Percentiles rank a stretch among this genome's conserved stretches.
These are phyloP conservation scores for Solanum infundibuliforme DNA, from an alignment of 257 asterid genomes.

Conservation along the genomic window DNA sequence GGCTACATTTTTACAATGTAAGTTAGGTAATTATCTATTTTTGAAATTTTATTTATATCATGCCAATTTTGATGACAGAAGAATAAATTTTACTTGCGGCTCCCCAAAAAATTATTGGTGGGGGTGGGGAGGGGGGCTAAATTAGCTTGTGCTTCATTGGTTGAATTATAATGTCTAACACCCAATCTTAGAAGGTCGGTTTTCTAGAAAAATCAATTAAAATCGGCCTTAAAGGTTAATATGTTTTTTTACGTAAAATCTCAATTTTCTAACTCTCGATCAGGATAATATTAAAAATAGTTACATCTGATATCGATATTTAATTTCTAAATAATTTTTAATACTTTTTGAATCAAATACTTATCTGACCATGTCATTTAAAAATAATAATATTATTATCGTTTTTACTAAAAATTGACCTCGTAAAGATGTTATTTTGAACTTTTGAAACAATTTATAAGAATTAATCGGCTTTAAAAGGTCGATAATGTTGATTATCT, in stretches of 20 bases:
- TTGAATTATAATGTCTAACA: neutral
- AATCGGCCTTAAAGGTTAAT: no score
- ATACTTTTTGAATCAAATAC: neutral
- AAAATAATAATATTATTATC: no score
- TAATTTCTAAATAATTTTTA: no score
- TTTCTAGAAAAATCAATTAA: neutral
- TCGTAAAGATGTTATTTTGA: no score
- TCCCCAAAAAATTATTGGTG: no score
- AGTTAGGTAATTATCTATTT: neutral
- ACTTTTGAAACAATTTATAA: neutral
- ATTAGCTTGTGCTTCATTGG: no score
- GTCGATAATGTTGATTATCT: neutral
- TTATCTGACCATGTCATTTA: neutral
- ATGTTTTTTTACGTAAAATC: accelerated
- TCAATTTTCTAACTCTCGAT: neutral
- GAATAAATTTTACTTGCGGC: no score
- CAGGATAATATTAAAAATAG: neutral
- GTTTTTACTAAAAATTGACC: no score
- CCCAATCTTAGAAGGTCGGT: neutral
- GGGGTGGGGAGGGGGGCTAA: no score
- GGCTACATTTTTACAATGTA: neutral
- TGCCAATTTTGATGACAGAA: neutral
- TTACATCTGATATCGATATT: no score
- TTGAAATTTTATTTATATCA: neutral
- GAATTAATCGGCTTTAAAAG: neutral